A percentile compares a stretch with the other conserved stretches of the same genome.
phyloP scores from a whole-genome alignment of 2,329 filamentous ascomycete species.

The Aureobasidium melanogenum region DNA sequence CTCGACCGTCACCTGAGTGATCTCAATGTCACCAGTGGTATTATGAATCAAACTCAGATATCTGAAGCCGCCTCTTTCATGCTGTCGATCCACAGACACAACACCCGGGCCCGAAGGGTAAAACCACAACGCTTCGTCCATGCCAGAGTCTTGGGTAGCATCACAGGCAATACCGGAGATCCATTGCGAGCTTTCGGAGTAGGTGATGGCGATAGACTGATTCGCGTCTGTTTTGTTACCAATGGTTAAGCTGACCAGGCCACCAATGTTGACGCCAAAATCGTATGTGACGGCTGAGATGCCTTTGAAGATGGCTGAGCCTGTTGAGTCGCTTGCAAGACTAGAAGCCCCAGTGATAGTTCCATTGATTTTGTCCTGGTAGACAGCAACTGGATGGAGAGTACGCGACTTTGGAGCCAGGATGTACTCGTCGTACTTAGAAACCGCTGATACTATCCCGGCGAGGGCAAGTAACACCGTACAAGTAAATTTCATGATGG shows the following conservation, averaged over 20 bases:
- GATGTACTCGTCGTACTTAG: slow-evolving; percentile 33
- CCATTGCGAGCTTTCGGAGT: slow-evolving; percentile 38
- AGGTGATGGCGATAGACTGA: slow-evolving; percentile 36
- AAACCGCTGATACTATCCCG: slow-evolving; percentile 12
- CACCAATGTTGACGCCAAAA: slow-evolving; percentile 33
- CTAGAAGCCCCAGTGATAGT: slow-evolving; percentile 28
- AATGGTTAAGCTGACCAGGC: slow-evolving; percentile 30
- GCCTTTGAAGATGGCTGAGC: slow-evolving; percentile 27
- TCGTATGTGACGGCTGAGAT: slow-evolving; percentile 33
- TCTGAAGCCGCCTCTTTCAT: slow-evolving; percentile 38
- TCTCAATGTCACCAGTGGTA: slow-evolving; percentile 31
- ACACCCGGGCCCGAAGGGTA: slow-evolving; percentile 28
- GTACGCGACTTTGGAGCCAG: slow-evolving; percentile 32
- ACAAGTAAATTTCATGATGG: background rate
- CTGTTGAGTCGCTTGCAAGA: slow-evolving; percentile 22
- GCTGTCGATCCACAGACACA: slow-evolving; percentile 34
- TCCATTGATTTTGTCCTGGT: slow-evolving; percentile 31
- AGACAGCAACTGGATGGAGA: slow-evolving; percentile 28
- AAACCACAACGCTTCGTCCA: slow-evolving; percentile 44
- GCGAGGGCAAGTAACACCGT: background rate
- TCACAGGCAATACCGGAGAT: slow-evolving; percentile 39
- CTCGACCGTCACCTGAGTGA: slow-evolving; percentile 30
- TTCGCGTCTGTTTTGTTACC: slow-evolving; percentile 23
- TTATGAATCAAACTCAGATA: slow-evolving; percentile 40
- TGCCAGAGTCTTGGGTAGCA: slow-evolving; percentile 37